Evolutionary conservation across 352 stramenopile genomes (phyloP), one percentile per base, ranked within the genome.

Genomic region (Thraustotheca clavata): DNA sequence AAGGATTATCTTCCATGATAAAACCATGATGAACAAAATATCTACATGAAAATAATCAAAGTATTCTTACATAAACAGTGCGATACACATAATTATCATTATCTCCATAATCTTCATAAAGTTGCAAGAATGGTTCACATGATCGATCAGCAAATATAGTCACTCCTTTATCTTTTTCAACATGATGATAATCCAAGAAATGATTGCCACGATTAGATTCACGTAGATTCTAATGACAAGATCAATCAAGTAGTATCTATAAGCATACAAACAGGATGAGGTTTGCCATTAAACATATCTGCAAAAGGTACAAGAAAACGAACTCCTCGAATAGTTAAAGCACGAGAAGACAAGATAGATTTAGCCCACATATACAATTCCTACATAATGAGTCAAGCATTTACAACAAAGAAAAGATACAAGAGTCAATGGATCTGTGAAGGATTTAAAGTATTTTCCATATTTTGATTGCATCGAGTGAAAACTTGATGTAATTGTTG

Each of bases 21-120:
- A 98, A 98, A 0, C 88, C 93, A 68, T 98, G 90, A 49, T 96
- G 76, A 32, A 96, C 49, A 20, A 97, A 77, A 57, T 88, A 91
- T 4, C 87, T 71, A 69, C 88, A 22, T 0, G 16, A 27, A 0
- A 59, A 61, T 38, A 39, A 5, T 0, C 12, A 27, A 31, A 39
- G 9, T n/a, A 16, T 22, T 39, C 12, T 11, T 22, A 29, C 24
- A 40, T 29, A 26, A 24, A 32, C 9, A n/a, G n/a, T n/a, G 49
- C 12, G 60, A 1, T 88, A 91, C 7, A 91, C 60, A 46, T 71
- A 68, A 47, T 96, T 97, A 73, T 83, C 80, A 65, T 96, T 96
- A 76, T 97, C 89, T n/a, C 91, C 91, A 40, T 98, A 98, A 72
- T 98, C 91, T 75, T 98, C 93, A 59, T 96, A 91, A 5, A 98